These are phyloP conservation scores for Heliamphora exappendiculata DNA, from an alignment of 148 eudicot genomes.

Conservation along the genomic window DNA sequence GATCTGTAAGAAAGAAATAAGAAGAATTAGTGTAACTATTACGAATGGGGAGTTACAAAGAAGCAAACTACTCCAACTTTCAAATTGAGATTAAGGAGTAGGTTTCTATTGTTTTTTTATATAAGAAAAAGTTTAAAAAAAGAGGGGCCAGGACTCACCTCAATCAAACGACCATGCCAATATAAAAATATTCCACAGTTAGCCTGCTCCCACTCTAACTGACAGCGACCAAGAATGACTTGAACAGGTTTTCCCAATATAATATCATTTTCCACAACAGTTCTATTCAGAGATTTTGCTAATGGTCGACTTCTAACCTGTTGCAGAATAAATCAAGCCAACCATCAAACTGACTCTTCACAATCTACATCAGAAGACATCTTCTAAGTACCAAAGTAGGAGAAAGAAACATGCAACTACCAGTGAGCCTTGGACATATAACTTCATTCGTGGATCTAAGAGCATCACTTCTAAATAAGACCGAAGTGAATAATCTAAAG, in stretches of 20 bases:
- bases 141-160: slow-evolving; percentile 27
- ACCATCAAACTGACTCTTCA: not conserved
- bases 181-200: slow-evolving; percentile 76
- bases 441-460: slow-evolving; percentile 67
- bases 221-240: slow-evolving; percentile 54
- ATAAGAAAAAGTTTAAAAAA: not conserved
- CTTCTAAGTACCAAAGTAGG: not conserved
- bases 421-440: slow-evolving; percentile 64
- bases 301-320: slow-evolving; percentile 66
- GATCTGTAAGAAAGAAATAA: too few species aligned
- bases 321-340: slow-evolving; percentile 6
- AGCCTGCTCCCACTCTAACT: slow-evolving; percentile 58
- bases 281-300: slow-evolving; percentile 48
- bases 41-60: too few species aligned
- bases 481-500: slow-evolving; percentile 55
- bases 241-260: slow-evolving; percentile 45
- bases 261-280: slow-evolving; percentile 34
- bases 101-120: too few species aligned
- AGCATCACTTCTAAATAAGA: slow-evolving; percentile 64
- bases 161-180: slow-evolving; percentile 81
- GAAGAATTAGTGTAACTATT: too few species aligned
- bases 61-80: not conserved
- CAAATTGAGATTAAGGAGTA: not conserved
- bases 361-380: not conserved
- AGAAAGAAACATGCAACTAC: slow-evolving; percentile 21